Conservation (phyloP, 1,284 basidiomycete species). For the Paramarasmius palmivorus region DNA sequence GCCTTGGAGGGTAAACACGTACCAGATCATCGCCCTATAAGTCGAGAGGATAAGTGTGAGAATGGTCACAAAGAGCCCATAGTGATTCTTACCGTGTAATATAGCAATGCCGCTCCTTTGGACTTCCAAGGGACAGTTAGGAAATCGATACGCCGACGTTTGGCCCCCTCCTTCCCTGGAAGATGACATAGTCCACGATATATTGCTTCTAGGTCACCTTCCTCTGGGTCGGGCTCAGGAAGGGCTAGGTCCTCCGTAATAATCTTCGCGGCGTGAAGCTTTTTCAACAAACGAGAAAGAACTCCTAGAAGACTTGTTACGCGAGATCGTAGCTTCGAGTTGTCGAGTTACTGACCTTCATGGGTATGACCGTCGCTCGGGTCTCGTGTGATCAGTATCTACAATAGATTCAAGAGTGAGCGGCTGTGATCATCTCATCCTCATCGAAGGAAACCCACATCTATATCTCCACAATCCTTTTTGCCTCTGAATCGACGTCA, state of each 20-base stretch:
- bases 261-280: slow-evolving; percentile 60
- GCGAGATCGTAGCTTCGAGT: neutral
- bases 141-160: slow-evolving; percentile 80
- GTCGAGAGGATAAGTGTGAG: neutral
- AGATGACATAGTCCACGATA: slow-evolving; percentile 80
- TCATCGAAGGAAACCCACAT: too few species aligned
- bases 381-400: too few species aligned
- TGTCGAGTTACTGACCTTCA: slow-evolving; percentile 42
- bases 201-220: slow-evolving; percentile 64
- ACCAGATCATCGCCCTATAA: slow-evolving; percentile 88
- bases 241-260: slow-evolving; percentile 77
- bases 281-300: slow-evolving; percentile 52
- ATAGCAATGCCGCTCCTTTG: slow-evolving; percentile 83
- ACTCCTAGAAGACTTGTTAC: slow-evolving; percentile 43
- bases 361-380: slow-evolving; percentile 77
- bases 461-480: slow-evolving; percentile 84
- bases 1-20: slow-evolving; percentile 6
- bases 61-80: neutral
- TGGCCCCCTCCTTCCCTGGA: slow-evolving; percentile 36
- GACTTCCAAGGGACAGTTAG: slow-evolving; percentile 76
- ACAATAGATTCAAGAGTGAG: too few species aligned
- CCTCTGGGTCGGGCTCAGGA: slow-evolving; percentile 60
- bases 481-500: slow-evolving; percentile 55
- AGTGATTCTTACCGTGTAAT: slow-evolving; percentile 72
- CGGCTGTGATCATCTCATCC: too few species aligned